Percentiles rank a stretch among this genome's conserved stretches.
phyloP scores from a whole-genome alignment of 352 stramenopile genomes.

The Phytophthora ramorum region DNA sequence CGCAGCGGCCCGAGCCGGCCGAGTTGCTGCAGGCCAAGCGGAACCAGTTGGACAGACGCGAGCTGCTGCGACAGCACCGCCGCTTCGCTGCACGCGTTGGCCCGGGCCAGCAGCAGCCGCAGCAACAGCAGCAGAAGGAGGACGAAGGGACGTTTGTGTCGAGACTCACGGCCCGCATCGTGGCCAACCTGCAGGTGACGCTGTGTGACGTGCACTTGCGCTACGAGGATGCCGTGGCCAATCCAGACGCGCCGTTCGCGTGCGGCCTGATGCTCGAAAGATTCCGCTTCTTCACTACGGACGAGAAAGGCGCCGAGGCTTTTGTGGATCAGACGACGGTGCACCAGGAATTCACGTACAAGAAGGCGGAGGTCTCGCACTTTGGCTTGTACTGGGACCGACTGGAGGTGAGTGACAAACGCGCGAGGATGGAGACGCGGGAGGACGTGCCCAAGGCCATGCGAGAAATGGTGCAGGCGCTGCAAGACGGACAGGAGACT shows the following conservation, averaged over 20 bases:
- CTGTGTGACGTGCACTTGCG: conserved; percentile 74
- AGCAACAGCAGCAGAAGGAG: conserved; percentile 38
- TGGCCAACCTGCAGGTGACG: conserved; percentile 85
- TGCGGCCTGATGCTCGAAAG: conserved; percentile 73
- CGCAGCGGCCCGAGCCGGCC: conserved; percentile 48
- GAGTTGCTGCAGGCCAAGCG: conserved; percentile 66
- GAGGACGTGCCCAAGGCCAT: conserved; percentile 49
- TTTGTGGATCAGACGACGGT: conserved; percentile 69
- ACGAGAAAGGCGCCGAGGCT: conserved; percentile 63
- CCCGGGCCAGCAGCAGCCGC: conserved; percentile 6
- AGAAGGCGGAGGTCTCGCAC: conserved; percentile 58
- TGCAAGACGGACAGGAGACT: conserved; percentile 15
- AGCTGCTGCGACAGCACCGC: conserved; percentile 74
- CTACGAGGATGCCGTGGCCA: conserved; percentile 79
- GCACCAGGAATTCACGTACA: conserved; percentile 62
- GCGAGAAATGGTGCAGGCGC: conserved; percentile 55
- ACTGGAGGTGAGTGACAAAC: conserved; percentile 29
- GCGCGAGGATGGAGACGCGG: conserved; percentile 45
- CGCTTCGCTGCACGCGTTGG: conserved; percentile 60
- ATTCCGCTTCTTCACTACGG: conserved; percentile 79
- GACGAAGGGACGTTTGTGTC: conserved; percentile 86
- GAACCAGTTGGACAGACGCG: conserved; percentile 69
- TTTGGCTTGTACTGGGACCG: conserved; percentile 79
- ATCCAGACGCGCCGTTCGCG: conserved; percentile 67
- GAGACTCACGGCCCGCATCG: conserved; percentile 74